Percentiles rank a stretch among this genome's conserved stretches.
These are phyloP conservation scores for Asclepias syriaca DNA, from an alignment of 257 asterid species.

Conservation along the genomic window DNA sequence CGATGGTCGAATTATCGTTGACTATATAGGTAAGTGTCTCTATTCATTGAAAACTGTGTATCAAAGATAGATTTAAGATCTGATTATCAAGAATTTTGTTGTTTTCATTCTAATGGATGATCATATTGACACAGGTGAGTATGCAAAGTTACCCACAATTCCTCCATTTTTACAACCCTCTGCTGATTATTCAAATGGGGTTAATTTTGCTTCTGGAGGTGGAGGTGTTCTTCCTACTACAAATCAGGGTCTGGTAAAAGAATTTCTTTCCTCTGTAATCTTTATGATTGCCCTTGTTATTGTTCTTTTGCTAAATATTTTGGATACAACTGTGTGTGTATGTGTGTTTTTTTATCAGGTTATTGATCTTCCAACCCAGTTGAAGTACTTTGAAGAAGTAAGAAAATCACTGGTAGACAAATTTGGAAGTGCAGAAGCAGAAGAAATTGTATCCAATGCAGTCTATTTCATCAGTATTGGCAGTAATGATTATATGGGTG, in stretches of 20 bases:
- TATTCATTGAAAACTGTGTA: too few relatives aligned
- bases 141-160: conserved; percentile 41
- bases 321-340: too few relatives aligned
- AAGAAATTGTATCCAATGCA: conserved; percentile 38
- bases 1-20: conserved; percentile 49
- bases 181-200: conserved; percentile 36
- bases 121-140: conserved; percentile 32
- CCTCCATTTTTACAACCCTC: conserved; percentile 44
- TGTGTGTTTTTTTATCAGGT: conserved; percentile 20
- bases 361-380: conserved; percentile 44
- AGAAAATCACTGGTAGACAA: conserved; percentile 23
- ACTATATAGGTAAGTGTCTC: conserved; percentile 34
- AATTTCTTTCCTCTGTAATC: neutral
- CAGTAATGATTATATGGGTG: conserved; percentile 59
- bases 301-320: neutral
- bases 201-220: conserved; percentile 55
- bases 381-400: conserved; percentile 44
- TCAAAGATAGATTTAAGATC: too few relatives aligned
- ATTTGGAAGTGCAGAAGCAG: conserved; percentile 31
- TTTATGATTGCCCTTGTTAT: neutral
- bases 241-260: conserved; percentile 36
- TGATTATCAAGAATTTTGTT: neutral
- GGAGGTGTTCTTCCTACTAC: conserved; percentile 47
- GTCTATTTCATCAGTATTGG: conserved; percentile 52
- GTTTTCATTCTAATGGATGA: too few relatives aligned